Evolutionary conservation across 768 basidiomycete genomes (phyloP).

Genomic region (Trametes sanguinea): DNA sequence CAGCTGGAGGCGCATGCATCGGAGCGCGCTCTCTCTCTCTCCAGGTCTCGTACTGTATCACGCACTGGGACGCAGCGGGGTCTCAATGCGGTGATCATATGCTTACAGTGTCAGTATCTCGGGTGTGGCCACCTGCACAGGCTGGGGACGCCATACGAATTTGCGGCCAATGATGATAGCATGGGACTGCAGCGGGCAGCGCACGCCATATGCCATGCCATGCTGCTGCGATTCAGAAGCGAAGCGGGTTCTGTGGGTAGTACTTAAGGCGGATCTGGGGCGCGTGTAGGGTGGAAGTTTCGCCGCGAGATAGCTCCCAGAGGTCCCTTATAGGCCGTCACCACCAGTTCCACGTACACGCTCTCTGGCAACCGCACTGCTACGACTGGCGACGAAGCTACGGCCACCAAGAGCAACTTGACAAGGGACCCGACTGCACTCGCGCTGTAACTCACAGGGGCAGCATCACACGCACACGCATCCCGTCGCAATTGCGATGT

Average conservation of each 20-base stretch:
- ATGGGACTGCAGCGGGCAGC: background rate
- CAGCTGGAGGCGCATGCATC: background rate
- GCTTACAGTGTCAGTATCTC: background rate
- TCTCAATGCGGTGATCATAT: too few relatives aligned
- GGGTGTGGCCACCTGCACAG: background rate
- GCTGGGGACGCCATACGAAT: background rate
- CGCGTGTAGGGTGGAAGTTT: conserved; percentile 1
- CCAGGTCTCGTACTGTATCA: too few relatives aligned
- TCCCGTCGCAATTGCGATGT: background rate
- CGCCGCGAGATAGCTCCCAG: background rate
- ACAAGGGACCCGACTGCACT: background rate
- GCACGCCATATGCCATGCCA: background rate
- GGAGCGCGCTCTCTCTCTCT: too few relatives aligned
- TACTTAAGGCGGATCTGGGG: conserved; percentile 9
- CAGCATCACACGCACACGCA: background rate
- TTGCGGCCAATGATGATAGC: background rate
- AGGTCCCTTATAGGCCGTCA: background rate
- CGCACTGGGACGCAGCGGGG: too few relatives aligned
- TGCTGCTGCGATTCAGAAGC: conserved; percentile 3
- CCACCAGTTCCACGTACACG: background rate
- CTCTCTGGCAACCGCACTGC: background rate
- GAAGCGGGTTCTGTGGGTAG: background rate
- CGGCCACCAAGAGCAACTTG: background rate
- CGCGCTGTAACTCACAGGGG: background rate
- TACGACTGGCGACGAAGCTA: background rate